Conservation (phyloP, 306 rosid genomes). For the Quercus robur region DNA sequence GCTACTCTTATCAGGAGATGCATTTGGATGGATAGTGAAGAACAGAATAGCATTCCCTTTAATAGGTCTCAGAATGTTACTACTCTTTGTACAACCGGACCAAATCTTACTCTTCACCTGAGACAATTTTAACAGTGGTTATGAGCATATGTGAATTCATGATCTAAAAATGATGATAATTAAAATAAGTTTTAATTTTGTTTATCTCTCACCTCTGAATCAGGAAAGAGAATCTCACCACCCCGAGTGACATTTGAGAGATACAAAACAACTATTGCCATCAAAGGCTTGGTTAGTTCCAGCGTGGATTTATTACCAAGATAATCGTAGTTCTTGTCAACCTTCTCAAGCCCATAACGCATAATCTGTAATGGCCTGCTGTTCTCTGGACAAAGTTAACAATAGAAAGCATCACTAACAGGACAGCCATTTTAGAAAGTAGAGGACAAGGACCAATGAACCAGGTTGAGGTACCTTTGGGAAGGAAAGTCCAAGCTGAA, state of each 20-base stretch:
- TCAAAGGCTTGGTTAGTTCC: slow-evolving; percentile 45
- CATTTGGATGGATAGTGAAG: slow-evolving; percentile 51
- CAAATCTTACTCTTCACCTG: slow-evolving; percentile 45
- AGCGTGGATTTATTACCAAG: slow-evolving; percentile 40
- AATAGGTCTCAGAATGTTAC: slow-evolving; percentile 44
- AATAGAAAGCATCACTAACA: neutral
- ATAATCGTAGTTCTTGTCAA: slow-evolving; percentile 26
- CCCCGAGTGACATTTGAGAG: slow-evolving; percentile 69
- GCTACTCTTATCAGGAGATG: slow-evolving; percentile 62
- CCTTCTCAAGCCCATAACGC: slow-evolving; percentile 41
- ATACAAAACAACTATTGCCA: slow-evolving; percentile 74
- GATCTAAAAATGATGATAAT: neutral
- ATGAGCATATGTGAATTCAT: neutral
- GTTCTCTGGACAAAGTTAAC: slow-evolving; percentile 39
- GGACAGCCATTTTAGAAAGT: neutral
- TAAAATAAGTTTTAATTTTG: neutral
- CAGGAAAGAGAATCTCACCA: slow-evolving; percentile 65
- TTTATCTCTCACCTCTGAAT: slow-evolving; percentile 52
- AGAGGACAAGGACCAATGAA: neutral
- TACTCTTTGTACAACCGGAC: slow-evolving; percentile 46
- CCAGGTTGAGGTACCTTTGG: slow-evolving; percentile 56
- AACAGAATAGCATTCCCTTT: slow-evolving; percentile 81
- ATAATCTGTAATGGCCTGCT: slow-evolving; percentile 54
- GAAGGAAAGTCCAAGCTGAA: slow-evolving; percentile 84
- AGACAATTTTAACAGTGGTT: slow-evolving; percentile 12